Conservation (phyloP, 139 green algal species). For the Closterium sp. region DNA sequence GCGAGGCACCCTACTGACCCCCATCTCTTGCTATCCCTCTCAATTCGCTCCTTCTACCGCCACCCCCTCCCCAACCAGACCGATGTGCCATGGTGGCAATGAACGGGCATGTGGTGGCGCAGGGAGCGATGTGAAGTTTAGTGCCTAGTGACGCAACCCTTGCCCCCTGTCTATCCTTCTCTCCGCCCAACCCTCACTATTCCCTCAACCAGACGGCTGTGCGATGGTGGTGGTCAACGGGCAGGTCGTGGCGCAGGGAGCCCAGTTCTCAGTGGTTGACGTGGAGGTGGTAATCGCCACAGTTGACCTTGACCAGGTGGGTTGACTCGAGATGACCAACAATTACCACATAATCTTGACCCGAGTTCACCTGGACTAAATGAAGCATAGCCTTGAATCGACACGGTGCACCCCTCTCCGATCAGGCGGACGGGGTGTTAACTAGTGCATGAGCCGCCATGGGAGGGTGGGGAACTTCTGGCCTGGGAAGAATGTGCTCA, state of each 20-base stretch:
- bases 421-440: too few species aligned
- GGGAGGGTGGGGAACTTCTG: too few species aligned
- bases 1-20: too few species aligned
- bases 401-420: too few species aligned
- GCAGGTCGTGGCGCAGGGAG: constrained; percentile 79
- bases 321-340: neutral
- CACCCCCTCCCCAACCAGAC: constrained; percentile 55
- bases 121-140: too few species aligned
- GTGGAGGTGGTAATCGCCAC: constrained; percentile 82
- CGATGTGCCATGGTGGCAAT: constrained; percentile 63
- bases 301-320: constrained; percentile 90
- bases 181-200: neutral
- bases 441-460: too few species aligned
- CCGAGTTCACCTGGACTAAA: neutral
- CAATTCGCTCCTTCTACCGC: constrained; percentile 82
- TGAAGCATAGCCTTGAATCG: neutral
- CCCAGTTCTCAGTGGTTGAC: constrained; percentile 72
- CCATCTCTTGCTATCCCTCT: too few species aligned
- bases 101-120: constrained; percentile 74
- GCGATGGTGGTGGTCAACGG: constrained; percentile 85
- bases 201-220: constrained; percentile 52
- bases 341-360: too few species aligned
- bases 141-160: too few species aligned
- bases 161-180: neutral
- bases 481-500: too few species aligned